Evolutionary conservation across 1,284 basidiomycete genomes (phyloP).

Genomic region (Apiotrichum sp.): DNA sequence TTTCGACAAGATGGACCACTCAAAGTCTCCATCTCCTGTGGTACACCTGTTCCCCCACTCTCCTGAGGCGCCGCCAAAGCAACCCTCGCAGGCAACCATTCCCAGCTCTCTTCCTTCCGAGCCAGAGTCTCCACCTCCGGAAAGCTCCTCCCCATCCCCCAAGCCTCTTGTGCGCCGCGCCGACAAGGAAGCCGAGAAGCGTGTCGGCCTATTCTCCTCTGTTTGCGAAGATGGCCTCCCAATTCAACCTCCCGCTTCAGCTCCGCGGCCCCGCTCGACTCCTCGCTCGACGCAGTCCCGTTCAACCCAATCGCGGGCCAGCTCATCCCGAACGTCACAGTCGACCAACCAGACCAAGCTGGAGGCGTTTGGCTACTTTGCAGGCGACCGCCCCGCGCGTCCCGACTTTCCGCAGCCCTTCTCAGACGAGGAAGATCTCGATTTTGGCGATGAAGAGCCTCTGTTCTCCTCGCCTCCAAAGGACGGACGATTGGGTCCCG

Average conservation of each 20-base stretch:
- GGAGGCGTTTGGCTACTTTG: constrained; percentile 33
- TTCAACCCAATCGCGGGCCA: neutral
- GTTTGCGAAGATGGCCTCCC: neutral
- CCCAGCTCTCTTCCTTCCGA: neutral
- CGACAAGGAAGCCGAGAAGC: neutral
- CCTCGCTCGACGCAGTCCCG: neutral
- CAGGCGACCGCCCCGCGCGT: neutral
- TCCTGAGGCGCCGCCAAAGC: neutral
- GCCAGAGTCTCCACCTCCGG: neutral
- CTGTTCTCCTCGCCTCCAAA: neutral
- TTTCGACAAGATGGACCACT: neutral
- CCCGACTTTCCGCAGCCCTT: constrained; percentile 24
- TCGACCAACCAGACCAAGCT: constrained; percentile 25
- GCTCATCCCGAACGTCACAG: neutral
- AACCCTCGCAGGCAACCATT: neutral
- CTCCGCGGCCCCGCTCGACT: neutral
- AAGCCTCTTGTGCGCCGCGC: constrained; percentile 5
- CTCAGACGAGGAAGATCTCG: constrained; percentile 34
- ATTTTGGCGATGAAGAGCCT: constrained; percentile 18
- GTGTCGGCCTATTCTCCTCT: constrained; percentile 2
- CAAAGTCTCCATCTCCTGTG: no score
- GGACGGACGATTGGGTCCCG: constrained; percentile 8
- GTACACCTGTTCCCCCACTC: neutral
- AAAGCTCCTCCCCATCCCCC: neutral
- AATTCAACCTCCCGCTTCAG: neutral